A percentile compares a stretch with the other conserved stretches of the same genome.
Conservation (phyloP, 139 green algal species). For the Prasinococcaceae sp. region DNA sequence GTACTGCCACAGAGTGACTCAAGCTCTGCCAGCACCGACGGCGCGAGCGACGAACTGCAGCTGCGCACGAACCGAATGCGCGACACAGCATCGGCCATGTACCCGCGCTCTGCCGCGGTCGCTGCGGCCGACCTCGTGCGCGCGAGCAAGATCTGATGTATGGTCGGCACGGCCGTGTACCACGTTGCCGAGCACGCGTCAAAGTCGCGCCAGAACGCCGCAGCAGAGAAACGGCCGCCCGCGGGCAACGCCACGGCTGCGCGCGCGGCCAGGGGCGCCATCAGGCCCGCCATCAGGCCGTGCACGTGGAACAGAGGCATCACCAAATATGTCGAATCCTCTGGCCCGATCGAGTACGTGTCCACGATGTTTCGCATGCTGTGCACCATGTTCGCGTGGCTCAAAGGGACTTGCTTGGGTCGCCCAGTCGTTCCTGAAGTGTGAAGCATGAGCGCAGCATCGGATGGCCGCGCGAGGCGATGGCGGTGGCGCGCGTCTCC, state of each 20-base stretch:
- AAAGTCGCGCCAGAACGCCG: conserved; percentile 56
- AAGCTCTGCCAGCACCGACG: conserved; percentile 49
- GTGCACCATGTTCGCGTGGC: conserved; percentile 53
- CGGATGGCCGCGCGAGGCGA: not conserved
- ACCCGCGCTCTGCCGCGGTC: too few relatives aligned
- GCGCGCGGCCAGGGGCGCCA: conserved; percentile 48
- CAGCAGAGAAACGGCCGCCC: conserved; percentile 42
- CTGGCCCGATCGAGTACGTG: not conserved
- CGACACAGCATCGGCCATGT: too few relatives aligned
- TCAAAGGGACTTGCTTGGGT: conserved; percentile 73
- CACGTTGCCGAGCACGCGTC: conserved; percentile 43
- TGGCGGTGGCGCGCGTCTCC: not conserved
- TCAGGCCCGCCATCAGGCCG: conserved; percentile 61
- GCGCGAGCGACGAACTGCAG: conserved; percentile 50
- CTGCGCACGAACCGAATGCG: conserved; percentile 69
- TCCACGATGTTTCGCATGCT: conserved; percentile 51
- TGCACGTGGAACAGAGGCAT: conserved; percentile 90
- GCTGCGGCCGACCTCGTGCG: not conserved
- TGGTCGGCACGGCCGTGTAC: conserved; percentile 80
- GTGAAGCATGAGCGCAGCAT: conserved; percentile 62
- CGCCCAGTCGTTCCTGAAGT: conserved; percentile 65
- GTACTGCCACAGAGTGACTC: conserved; percentile 49
- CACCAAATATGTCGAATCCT: too few relatives aligned
- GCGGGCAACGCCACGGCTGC: conserved; percentile 39
- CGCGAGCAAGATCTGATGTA: conserved; percentile 62